These are phyloP conservation scores for Achlya hypogyna DNA, from an alignment of 352 stramenopile genomes.

Conservation along the genomic window DNA sequence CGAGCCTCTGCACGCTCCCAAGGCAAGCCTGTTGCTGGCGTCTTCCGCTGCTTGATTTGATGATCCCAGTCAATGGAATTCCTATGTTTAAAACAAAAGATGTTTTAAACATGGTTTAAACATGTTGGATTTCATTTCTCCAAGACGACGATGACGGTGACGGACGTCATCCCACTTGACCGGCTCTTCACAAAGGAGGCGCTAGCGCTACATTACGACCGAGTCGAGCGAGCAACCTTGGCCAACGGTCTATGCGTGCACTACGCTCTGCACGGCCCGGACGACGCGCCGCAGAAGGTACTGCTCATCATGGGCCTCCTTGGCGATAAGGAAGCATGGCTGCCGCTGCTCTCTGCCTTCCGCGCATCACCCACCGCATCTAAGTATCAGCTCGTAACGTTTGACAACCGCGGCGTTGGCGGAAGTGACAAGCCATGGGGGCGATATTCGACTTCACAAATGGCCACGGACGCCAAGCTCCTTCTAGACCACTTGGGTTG, in stretches of 20 bases:
- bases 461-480: not conserved
- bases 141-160: not conserved
- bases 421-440: constrained; percentile 1
- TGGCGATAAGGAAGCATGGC: not conserved
- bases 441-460: not conserved
- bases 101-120: not conserved
- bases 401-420: constrained; percentile 6
- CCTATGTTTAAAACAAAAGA: too few species aligned
- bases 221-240: not conserved
- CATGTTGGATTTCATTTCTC: too few species aligned
- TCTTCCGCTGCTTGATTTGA: too few species aligned
- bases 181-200: not conserved
- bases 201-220: not conserved
- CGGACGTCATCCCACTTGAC: not conserved
- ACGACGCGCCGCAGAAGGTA: not conserved
- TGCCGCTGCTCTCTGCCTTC: not conserved
- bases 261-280: not conserved
- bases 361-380: not conserved
- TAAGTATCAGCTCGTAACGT: not conserved
- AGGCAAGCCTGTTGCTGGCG: too few species aligned
- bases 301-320: not conserved
- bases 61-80: too few species aligned
- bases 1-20: too few species aligned
- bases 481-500: not conserved
- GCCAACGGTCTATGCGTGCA: not conserved